Evolutionary conservation across 169 alveolate species (phyloP), one percentile per base, ranked within the genome.

Genomic region (Eimeria sp.): DNA sequence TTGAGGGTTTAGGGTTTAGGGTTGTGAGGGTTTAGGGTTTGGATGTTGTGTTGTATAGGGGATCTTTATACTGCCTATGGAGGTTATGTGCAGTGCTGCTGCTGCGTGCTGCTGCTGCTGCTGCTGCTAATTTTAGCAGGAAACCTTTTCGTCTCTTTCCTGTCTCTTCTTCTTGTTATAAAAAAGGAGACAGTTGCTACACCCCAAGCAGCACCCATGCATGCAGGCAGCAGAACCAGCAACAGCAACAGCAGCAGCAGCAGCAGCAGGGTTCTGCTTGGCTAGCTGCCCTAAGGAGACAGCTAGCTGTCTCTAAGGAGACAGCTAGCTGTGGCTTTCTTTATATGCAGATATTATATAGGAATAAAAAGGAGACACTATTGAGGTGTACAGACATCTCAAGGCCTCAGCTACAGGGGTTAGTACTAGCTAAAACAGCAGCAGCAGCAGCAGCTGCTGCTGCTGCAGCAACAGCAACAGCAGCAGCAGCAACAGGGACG

Each of bases 371-470:
- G 78, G 16, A 22, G 45, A n/a, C 78, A 22, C 78, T n/a, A n/a
- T n/a, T n/a, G 45, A 54, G 61, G 18, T 54, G 61, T 54, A 54
- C 9, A 67, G 78, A 27, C 78, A 67, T 9, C 40, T 67, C 78
- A 67, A 67, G 16, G 40, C 78, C 45, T 22, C 78, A 16, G 78
- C 78, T 67, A 22, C 78, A 67, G 16, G 78, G 78, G 13, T 22
- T 67, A 6, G 45, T 67, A 27, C 78, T 67, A 11, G 27, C 78
- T 6, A 22, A 27, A 22, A 27, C 27, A 67, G 78, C 78, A 67
- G 78, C 78, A 67, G 78, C 40, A 67, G 78, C 78, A 27, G 40
- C 78, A 67, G 45, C n/a, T n/a, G n/a, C n/a, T n/a, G n/a, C n/a
- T n/a, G n/a, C n/a, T n/a, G n/a, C n/a, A n/a, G n/a, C n/a, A n/a